Base-by-base conservation (phyloP, 2,329 filamentous ascomycete species). In the Cladophialophora yegresii region DNA sequence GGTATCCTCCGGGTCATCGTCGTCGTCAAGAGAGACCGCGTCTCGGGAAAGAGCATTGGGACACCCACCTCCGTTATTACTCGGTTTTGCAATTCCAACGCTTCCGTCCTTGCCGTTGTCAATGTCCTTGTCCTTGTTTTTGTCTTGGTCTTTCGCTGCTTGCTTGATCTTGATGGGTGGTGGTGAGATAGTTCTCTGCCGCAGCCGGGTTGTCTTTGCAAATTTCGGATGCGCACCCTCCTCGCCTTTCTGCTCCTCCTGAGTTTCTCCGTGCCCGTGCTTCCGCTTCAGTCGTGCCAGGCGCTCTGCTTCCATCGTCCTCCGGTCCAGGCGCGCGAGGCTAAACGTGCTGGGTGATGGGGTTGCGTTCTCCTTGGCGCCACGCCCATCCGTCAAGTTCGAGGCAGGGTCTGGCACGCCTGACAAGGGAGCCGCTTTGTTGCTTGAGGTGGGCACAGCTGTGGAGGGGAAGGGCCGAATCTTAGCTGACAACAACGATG, bases 221-320 rank as follows among this genome's bases (percentile, higher is more conserved):
- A 22, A n/a, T 59, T 59, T 59, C 22, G 47, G 13, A 50, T 26
- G 26, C 22, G 47, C 26, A 16, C 16, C 20, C 4, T 49, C 20
- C 4, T 49, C 9, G 4, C n/a, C 23, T 16, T 53, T 12, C 26
- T 49, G 23, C 33, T 50, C 22, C 23, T 49, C 61, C 8, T 71
- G 70, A 2, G 80, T 81, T 8, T 77, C 73, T 74, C 85, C 83
- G 40, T 86, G 84, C 75, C 85, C 83, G 36, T 86, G 83, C 75
- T 93, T 90, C 50, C 82, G 79, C 40, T 81, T 82, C 45, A 87
- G 75, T 70, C 93, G 84, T 23, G 86, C 87, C 13, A 96, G 82
- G 47, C 93, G 87, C 74, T 96, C 92, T 71, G 87, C 82, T 75
- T 97, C 93, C 91, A 96, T 95, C 58, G 86, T 84, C 76, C 88